Evolutionary conservation across 192 early-diverging fungal species (phyloP).

Genomic region (Linderina pennispora): DNA sequence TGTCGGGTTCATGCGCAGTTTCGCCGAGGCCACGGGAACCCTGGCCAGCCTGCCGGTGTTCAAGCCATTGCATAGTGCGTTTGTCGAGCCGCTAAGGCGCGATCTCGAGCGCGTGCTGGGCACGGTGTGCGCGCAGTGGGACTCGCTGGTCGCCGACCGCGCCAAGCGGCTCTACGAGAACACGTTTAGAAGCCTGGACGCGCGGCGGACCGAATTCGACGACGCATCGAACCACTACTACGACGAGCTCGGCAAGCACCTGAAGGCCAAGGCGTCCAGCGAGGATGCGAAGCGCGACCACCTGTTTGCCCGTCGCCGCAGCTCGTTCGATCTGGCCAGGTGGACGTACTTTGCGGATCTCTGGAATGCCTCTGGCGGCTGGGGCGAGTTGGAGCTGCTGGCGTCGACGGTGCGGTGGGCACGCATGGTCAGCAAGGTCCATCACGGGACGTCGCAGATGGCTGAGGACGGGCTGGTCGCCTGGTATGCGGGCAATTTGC

Average conservation of each 20-base stretch:
- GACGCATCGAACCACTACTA: constrained; percentile 24
- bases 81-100: constrained; percentile 23
- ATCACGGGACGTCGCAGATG: constrained; percentile 1
- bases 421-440: constrained; percentile 23
- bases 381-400: constrained; percentile 43
- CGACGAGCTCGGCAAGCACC: constrained; percentile 28
- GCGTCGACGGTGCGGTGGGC: constrained; percentile 35
- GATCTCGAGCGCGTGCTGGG: constrained; percentile 28
- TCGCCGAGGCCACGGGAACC: constrained; percentile 8
- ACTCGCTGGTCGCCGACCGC: constrained; percentile 18
- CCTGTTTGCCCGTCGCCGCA: constrained; percentile 13
- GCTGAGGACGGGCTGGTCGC: constrained; percentile 3
- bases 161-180: constrained; percentile 28
- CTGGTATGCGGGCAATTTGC: constrained; percentile 19
- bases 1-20: constrained; percentile 28
- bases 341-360: constrained; percentile 41
- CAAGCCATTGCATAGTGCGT: constrained; percentile 13
- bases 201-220: constrained; percentile 28
- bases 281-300: constrained; percentile 28
- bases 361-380: constrained; percentile 33
- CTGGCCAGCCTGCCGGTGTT: constrained; percentile 14
- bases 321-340: constrained; percentile 26
- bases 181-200: constrained; percentile 31
- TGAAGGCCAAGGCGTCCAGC: constrained; percentile 19
- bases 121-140: constrained; percentile 41